Percentiles rank a stretch among this genome's conserved stretches.
Evolutionary conservation across 805 yeast genomes (phyloP).

Genomic region (Kodamaea jinghongensis): DNA sequence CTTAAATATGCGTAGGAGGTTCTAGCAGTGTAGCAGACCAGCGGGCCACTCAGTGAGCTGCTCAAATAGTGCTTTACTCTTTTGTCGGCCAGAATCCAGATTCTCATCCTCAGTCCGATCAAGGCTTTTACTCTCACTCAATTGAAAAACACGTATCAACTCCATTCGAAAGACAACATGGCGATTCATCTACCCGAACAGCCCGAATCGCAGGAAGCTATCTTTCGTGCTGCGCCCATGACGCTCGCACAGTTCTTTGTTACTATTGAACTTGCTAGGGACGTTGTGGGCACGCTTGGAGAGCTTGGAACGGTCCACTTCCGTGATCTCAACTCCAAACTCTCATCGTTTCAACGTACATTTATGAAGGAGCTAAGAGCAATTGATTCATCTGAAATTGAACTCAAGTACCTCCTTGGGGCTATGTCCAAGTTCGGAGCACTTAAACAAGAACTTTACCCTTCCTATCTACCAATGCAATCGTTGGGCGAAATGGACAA

Average conservation of each 20-base stretch:
- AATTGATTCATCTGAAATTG: slow-evolving; percentile 33
- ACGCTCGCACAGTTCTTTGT: slow-evolving; percentile 47
- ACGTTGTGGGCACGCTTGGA: slow-evolving; percentile 39
- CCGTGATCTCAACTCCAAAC: slow-evolving; percentile 47
- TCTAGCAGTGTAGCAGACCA: no score
- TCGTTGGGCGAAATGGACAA: slow-evolving; percentile 19
- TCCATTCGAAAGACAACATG: neutral
- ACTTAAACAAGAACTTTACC: slow-evolving; percentile 19
- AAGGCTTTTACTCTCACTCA: neutral
- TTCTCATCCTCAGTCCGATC: no score
- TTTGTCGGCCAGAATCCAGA: no score
- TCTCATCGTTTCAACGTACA: slow-evolving; percentile 46
- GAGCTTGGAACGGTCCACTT: slow-evolving; percentile 41
- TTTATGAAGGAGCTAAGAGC: slow-evolving; percentile 40
- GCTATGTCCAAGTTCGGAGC: slow-evolving; percentile 32
- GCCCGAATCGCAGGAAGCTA: slow-evolving; percentile 26
- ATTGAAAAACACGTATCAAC: neutral
- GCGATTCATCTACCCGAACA: neutral
- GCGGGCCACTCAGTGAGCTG: no score
- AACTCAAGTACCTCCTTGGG: slow-evolving; percentile 25
- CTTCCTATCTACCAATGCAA: slow-evolving; percentile 1
- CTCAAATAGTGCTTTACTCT: no score
- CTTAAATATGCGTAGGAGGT: no score
- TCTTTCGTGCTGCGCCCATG: slow-evolving; percentile 50
- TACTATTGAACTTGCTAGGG: slow-evolving; percentile 45